Percentiles rank a stretch among this genome's conserved stretches.
Evolutionary conservation across 2,329 filamentous ascomycete species (phyloP).

Genomic region (Colletotrichum sp.): DNA sequence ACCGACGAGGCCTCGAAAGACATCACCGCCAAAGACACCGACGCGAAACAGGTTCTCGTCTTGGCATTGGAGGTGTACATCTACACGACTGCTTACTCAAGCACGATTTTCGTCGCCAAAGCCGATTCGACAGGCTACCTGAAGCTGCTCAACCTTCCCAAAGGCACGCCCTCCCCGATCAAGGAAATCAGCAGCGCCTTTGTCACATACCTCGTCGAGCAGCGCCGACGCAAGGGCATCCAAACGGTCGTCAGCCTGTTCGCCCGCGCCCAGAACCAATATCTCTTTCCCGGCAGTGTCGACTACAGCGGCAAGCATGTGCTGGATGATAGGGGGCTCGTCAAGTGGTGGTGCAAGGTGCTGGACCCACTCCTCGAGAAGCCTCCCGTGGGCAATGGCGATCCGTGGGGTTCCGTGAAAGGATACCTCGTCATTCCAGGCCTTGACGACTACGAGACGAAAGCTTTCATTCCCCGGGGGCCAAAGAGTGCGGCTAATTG

Average conservation of each 20-base stretch:
- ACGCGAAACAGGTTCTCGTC: constrained; percentile 64
- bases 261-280: constrained; percentile 89
- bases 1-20: constrained; percentile 27
- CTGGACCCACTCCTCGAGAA: constrained; percentile 74
- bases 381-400: constrained; percentile 38
- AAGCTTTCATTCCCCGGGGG: constrained; percentile 74
- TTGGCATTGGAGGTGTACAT: constrained; percentile 88
- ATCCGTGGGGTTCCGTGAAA: constrained; percentile 55
- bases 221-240: constrained; percentile 66
- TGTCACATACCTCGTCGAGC: constrained; percentile 74
- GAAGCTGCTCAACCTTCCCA: constrained; percentile 66
- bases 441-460: constrained; percentile 80
- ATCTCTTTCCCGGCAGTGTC: constrained; percentile 91
- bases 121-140: constrained; percentile 95
- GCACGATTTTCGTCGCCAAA: constrained; percentile 93
- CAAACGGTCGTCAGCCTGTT: constrained; percentile 87
- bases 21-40: constrained; percentile 18
- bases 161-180: constrained; percentile 73
- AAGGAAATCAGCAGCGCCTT: constrained; percentile 78
- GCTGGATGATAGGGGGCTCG: constrained; percentile 84
- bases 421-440: constrained; percentile 90
- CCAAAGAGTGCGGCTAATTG: constrained; percentile 60
- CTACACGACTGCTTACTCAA: constrained; percentile 81
- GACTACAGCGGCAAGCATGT: constrained; percentile 89
- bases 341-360: constrained; percentile 95